phyloP scores from a whole-genome alignment of 768 basidiomycete species.

The Cystobasidium ongulense region DNA sequence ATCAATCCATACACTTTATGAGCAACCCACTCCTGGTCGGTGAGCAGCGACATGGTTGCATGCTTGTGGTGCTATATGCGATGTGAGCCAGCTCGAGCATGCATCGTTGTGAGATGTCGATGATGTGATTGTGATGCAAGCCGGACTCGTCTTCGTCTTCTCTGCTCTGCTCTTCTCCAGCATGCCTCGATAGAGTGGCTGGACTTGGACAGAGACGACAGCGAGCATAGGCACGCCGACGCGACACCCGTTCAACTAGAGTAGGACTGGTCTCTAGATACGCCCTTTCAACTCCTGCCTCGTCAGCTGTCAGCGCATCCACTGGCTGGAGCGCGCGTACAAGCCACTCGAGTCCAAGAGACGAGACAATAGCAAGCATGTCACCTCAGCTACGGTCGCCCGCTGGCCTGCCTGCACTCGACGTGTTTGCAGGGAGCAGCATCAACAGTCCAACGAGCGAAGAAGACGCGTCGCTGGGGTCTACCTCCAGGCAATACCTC shows the following conservation, averaged over 20 bases:
- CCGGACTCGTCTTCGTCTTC: neutral
- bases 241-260: neutral
- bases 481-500: neutral
- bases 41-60: slow-evolving; percentile 21
- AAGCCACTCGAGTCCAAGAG: neutral
- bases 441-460: neutral
- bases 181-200: slow-evolving; percentile 13
- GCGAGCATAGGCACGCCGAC: neutral
- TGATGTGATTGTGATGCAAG: neutral
- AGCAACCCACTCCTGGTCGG: slow-evolving; percentile 12
- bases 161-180: neutral
- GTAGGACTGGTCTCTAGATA: neutral
- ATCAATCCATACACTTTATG: neutral
- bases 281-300: neutral
- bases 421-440: neutral
- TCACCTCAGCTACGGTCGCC: slow-evolving; percentile 19
- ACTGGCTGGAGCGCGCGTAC: neutral
- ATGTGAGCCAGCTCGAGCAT: neutral
- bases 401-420: slow-evolving; percentile 19
- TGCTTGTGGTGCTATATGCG: neutral
- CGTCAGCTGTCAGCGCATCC: neutral
- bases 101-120: neutral
- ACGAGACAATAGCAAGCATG: neutral
- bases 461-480: neutral
- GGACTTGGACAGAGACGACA: neutral